These are phyloP conservation scores for Phytophthora agathidicida DNA, from an alignment of 352 stramenopile species.

Conservation along the genomic window DNA sequence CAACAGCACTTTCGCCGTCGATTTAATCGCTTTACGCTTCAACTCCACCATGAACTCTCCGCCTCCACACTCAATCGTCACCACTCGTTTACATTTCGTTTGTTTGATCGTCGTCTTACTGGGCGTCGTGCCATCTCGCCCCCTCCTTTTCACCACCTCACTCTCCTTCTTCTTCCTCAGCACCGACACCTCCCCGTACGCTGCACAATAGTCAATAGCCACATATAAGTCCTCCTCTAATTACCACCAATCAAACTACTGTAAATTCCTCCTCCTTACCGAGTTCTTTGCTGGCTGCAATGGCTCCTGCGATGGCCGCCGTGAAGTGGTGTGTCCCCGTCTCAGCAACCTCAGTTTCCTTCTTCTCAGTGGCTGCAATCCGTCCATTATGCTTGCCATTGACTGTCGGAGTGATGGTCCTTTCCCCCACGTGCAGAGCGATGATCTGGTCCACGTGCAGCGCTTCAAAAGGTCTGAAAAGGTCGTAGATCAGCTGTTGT, in stretches of 20 bases:
- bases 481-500: constrained; percentile 41
- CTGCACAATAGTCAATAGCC: constrained; percentile 21
- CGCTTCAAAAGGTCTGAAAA: constrained; percentile 49
- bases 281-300: constrained; percentile 49
- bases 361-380: not conserved
- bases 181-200: constrained; percentile 50
- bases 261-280: constrained; percentile 26
- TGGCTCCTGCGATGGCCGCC: constrained; percentile 46
- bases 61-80: constrained; percentile 30
- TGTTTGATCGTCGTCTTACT: constrained; percentile 9
- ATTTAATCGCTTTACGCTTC: constrained; percentile 31
- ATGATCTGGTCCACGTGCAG: constrained; percentile 53
- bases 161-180: constrained; percentile 13
- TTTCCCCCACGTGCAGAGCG: constrained; percentile 43
- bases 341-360: not conserved
- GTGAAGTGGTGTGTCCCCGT: constrained; percentile 33
- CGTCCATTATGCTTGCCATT: not conserved
- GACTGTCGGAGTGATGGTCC: constrained; percentile 11
- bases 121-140: constrained; percentile 3
- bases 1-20: constrained; percentile 31
- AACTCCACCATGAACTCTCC: constrained; percentile 33
- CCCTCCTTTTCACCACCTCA: constrained; percentile 2
- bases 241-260: not conserved
- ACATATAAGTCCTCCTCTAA: not conserved
- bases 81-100: constrained; percentile 33